These are phyloP conservation scores for Tuber calosporum DNA, from an alignment of 495 filamentous ascomycete species.

Conservation along the genomic window DNA sequence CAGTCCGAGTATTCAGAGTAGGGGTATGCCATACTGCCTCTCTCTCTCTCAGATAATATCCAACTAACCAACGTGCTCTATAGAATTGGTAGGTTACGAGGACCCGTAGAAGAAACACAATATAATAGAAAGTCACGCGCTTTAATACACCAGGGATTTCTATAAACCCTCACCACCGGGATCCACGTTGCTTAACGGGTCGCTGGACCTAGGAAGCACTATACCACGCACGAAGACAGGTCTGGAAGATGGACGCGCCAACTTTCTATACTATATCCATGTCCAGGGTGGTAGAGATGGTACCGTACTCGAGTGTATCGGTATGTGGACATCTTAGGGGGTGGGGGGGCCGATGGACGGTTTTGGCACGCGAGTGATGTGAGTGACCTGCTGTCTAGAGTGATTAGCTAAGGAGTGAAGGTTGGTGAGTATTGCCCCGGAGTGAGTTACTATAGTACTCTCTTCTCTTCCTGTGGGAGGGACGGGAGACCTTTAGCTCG, in stretches of 20 bases:
- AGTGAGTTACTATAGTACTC: neutral
- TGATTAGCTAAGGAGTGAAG: neutral
- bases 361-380: neutral
- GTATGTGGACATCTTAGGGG: neutral
- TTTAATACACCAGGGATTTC: neutral
- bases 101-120: neutral
- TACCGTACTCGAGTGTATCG: neutral
- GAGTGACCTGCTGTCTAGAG: neutral
- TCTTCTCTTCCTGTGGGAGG: neutral
- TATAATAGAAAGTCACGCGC: neutral
- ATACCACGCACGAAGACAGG: neutral
- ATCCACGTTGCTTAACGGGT: neutral
- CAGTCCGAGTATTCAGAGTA: neutral
- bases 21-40: neutral
- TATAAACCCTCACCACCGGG: neutral
- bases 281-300: neutral
- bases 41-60: neutral
- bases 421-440: neutral
- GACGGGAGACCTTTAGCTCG: neutral
- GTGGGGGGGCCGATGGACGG: neutral
- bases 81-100: neutral
- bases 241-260: neutral
- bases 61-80: neutral
- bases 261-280: neutral
- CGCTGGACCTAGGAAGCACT: neutral